Base-by-base conservation (phyloP, 2,329 filamentous ascomycete genomes). In the Phialophora verrucosa region DNA sequence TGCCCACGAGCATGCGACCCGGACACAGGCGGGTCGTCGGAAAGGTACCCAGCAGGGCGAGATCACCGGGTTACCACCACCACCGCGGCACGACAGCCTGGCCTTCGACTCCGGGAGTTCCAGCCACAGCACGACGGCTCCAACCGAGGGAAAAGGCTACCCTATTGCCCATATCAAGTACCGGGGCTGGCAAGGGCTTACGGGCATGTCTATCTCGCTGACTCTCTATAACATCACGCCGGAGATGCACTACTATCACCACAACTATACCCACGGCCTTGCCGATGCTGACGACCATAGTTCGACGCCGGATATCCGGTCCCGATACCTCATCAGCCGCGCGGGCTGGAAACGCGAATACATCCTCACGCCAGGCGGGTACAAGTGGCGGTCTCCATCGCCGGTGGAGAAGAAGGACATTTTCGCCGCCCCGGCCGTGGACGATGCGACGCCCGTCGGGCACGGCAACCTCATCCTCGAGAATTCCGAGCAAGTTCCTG, bases 201-300 rank as follows among this genome's bases (percentile, higher is more conserved):
- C 64, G 8, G 54, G 31, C 12, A 57, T 67, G 35, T 53, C 35
- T 10, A 58, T 67, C 50, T 55, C 59, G 17, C 44, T 69, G 50
- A 69, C 65, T 12, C 17, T 69, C 10, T 67, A 67, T 57, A 57
- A 65, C 55, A 61, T 65, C n/a, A 63, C 64, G 4, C 62, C 55
- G 10, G 59, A 55, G 7, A 69, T 65, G 58, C 62, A 67, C 56
- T 65, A 67, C 56, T 65, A 65, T 14, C 31, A 11, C 23, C 12
- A 55, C 60, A 31, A 63, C 27, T 54, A 29, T n/a, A 27, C 50
- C n/a, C 23, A 32, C 42, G 38, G 50, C n/a, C 51, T 20, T n/a
- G 35, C 42, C 50, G 7, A 42, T 20, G 27, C 35, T 27, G 32
- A 47, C 35, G 32, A 47, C 54, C n/a, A 7, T 44, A 10, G 32